Base-by-base conservation (phyloP, 1,284 basidiomycete genomes). In the Rhodotorula sp. region DNA sequence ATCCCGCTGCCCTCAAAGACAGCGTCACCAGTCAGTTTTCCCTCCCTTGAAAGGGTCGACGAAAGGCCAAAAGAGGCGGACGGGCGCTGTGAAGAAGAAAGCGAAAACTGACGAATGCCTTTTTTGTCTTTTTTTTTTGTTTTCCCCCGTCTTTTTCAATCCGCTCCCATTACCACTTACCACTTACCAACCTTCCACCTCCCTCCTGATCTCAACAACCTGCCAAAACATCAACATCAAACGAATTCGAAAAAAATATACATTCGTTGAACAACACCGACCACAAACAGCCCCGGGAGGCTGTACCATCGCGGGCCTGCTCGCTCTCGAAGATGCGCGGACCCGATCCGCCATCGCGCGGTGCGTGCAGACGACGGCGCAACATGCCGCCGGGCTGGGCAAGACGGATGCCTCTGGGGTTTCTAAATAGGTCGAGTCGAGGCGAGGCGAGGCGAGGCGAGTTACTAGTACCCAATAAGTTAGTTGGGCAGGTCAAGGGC, bases 221-320 rank as follows among this genome's bases (percentile, higher is more conserved):
- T 28, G 28, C 28, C 28, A 28, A 28, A 28, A 28, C 28, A 28
- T 28, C 28, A 28, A 28, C 28, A 3, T 28, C 28, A 28, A 28
- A 28, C 28, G 28, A 3, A 28, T 28, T 28, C 28, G 28, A 28
- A 28, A 28, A n/a, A n/a, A n/a, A n/a, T n/a, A n/a, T n/a, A n/a
- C n/a, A n/a, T n/a, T n/a, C n/a, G n/a, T n/a, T n/a, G n/a, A n/a
- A n/a, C n/a, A n/a, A n/a, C n/a, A n/a, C n/a, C n/a, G n/a, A n/a
- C n/a, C n/a, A n/a, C n/a, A n/a, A n/a, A n/a, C n/a, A 97, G 94
- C 97, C 56, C 97, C 97, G 0, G 97, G 95, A 69, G 97, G 97
- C 48, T 99, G 95, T 80, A 99, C 97, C 0, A 99, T 99, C 76
- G 97, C 97, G 1, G 97, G 97, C 21, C 83, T 99, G 59, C 84